These are phyloP conservation scores for Talaromyces ruber DNA, from an alignment of 495 filamentous ascomycete species.

Conservation along the genomic window DNA sequence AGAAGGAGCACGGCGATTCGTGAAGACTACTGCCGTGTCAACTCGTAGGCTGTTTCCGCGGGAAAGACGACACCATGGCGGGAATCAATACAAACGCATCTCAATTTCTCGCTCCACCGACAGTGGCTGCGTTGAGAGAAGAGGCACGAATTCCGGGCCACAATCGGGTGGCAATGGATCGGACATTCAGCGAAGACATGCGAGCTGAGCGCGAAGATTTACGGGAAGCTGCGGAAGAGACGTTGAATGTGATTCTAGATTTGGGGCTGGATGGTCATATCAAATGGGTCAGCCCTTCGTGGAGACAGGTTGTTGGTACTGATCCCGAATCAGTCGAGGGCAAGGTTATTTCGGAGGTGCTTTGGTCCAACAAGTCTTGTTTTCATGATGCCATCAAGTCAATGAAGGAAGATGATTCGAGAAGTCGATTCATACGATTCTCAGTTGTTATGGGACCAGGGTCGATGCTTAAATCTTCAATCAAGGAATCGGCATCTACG, in stretches of 20 bases:
- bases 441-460: conserved; percentile 64
- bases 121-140: conserved; percentile 45
- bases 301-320: conserved; percentile 87
- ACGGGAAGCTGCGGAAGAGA: conserved; percentile 92
- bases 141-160: conserved; percentile 37
- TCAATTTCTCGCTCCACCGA: conserved; percentile 40
- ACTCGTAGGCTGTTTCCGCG: background rate
- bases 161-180: conserved; percentile 42
- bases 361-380: conserved; percentile 66
- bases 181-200: conserved; percentile 58
- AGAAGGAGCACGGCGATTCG: background rate
- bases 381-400: conserved; percentile 77
- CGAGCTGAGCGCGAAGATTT: conserved; percentile 82
- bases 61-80: conserved; percentile 30
- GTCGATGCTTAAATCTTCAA: conserved; percentile 53
- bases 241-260: conserved; percentile 89
- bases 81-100: conserved; percentile 30
- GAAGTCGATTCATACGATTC: conserved; percentile 88
- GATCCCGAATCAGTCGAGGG: conserved; percentile 63
- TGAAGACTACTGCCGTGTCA: background rate
- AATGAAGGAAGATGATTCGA: conserved; percentile 87
- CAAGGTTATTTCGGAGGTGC: conserved; percentile 68
- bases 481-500: conserved; percentile 25
- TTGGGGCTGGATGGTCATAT: conserved; percentile 80
- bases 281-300: conserved; percentile 95